These are phyloP conservation scores for Solanum paucissectum DNA, from an alignment of 257 asterid species.

Conservation along the genomic window DNA sequence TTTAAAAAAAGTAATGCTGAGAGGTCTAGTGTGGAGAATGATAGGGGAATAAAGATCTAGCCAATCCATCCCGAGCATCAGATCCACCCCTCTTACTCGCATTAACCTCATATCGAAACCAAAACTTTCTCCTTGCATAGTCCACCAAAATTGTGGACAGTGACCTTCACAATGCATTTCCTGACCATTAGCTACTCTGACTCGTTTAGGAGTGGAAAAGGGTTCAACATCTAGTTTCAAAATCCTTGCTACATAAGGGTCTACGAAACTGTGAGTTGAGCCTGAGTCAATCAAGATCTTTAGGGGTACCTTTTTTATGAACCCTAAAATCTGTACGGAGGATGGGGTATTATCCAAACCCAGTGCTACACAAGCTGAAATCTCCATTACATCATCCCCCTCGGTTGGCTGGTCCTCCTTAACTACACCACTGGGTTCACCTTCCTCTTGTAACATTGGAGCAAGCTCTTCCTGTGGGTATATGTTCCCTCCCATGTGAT, in stretches of 20 bases:
- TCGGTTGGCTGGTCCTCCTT: not conserved
- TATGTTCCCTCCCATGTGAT: not conserved
- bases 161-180: not conserved
- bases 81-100: not conserved
- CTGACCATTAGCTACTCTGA: not conserved
- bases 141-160: not conserved
- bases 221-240: too few species aligned
- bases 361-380: not conserved
- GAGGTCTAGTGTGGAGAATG: not conserved
- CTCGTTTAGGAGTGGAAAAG: not conserved
- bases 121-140: not conserved
- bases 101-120: not conserved
- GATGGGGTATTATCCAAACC: not conserved
- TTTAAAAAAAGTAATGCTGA: not conserved
- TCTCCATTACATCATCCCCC: not conserved
- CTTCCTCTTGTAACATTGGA: not conserved
- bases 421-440: not conserved
- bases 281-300: not conserved
- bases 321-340: not conserved
- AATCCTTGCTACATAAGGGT: not conserved
- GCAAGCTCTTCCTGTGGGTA: not conserved
- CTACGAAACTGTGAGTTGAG: not conserved
- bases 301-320: not conserved
- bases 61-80: not conserved
- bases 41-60: not conserved